These are phyloP conservation scores for Rhynchosporium agropyri DNA, from an alignment of 2,329 filamentous ascomycete genomes.

Conservation along the genomic window DNA sequence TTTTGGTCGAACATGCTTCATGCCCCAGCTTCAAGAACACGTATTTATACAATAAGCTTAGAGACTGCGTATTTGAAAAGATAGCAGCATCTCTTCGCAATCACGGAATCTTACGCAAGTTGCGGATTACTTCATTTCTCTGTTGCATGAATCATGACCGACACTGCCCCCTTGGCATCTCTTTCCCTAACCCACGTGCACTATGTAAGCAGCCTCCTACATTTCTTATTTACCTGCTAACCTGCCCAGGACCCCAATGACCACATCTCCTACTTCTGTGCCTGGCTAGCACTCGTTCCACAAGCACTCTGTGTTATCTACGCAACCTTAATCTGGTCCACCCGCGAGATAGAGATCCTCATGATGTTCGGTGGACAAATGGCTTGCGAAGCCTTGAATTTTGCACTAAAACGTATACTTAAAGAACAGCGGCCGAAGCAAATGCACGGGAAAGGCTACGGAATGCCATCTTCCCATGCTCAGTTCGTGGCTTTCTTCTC, in stretches of 20 bases:
- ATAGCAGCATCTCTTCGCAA: background rate
- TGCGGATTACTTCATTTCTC: background rate
- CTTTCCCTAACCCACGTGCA: conserved; percentile 94
- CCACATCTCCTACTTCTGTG: conserved; percentile 81
- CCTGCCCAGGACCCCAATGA: conserved; percentile 76
- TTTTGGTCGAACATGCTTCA: background rate
- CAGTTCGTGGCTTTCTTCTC: conserved; percentile 95
- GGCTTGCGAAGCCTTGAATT: conserved; percentile 89
- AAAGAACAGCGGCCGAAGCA: conserved; percentile 86
- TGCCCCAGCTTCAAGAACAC: background rate
- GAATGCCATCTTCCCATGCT: conserved; percentile 94
- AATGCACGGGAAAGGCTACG: conserved; percentile 89
- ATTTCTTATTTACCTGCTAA: conserved; percentile 21
- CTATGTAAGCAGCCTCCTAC: conserved; percentile 65
- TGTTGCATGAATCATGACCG: conserved; percentile 39
- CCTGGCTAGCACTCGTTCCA: conserved; percentile 91
- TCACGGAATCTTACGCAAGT: background rate
- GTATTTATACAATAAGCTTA: background rate
- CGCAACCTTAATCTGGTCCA: conserved; percentile 85
- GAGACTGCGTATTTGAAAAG: conserved; percentile 13
- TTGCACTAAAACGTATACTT: conserved; percentile 83
- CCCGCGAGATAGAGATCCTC: conserved; percentile 84
- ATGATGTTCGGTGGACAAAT: conserved; percentile 93
- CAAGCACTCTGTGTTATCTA: conserved; percentile 91
- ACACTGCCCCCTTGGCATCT: conserved; percentile 70